phyloP scores from a whole-genome alignment of 208 protist species.

The Wallacemonas sp. region DNA sequence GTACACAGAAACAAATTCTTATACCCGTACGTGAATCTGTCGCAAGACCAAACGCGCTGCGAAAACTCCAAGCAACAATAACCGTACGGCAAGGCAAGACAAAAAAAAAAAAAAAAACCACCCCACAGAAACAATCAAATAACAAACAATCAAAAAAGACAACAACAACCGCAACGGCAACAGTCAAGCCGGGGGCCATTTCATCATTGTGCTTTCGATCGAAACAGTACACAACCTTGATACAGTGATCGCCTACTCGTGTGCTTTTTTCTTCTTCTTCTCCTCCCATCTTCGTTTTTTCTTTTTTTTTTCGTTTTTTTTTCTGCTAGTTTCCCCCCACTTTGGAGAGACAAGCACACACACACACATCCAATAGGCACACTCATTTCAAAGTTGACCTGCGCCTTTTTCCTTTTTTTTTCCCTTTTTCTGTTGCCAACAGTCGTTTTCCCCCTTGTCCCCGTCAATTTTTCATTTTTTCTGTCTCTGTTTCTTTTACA shows the following conservation, averaged over 20 bases:
- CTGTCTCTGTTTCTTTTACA: slow-evolving; percentile 15
- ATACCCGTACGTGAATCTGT: not conserved
- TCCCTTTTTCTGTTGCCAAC: slow-evolving; percentile 1
- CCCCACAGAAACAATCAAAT: not conserved
- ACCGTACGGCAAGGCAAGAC: no score
- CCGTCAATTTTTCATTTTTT: slow-evolving; percentile 10
- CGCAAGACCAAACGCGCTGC: no score
- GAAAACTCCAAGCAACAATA: no score
- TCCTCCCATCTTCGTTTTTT: not conserved
- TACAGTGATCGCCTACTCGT: no score
- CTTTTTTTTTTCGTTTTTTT: not conserved
- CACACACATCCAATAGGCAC: no score
- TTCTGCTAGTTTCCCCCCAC: not conserved
- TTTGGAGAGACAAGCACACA: not conserved
- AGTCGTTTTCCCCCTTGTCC: slow-evolving; percentile 4
- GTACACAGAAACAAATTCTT: not conserved
- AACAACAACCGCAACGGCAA: not conserved
- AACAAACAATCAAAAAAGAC: slow-evolving; percentile 3
- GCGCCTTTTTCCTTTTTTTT: slow-evolving; percentile 15
- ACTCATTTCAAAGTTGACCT: no score
- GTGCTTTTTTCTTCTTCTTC: slow-evolving; percentile 12
- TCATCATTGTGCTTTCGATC: no score
- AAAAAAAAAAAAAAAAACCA: not conserved
- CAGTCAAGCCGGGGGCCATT: no score
- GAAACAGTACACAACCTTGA: no score